Evolutionary conservation across 805 yeast species (phyloP).

Genomic region (Blastobotrys peoriensis): DNA sequence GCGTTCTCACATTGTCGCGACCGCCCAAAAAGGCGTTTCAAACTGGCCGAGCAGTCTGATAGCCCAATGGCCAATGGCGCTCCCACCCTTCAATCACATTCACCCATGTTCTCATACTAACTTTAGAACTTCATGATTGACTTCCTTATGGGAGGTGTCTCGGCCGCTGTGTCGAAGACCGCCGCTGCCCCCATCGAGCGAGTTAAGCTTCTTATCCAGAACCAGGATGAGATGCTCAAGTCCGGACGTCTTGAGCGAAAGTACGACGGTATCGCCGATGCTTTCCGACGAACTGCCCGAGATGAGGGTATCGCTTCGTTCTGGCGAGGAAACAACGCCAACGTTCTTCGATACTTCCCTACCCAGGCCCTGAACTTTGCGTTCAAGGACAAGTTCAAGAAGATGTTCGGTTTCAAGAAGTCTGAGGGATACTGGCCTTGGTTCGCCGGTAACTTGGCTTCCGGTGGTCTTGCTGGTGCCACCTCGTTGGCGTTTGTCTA

Average conservation of each 20-base stretch:
- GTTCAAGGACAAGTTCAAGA: slow-evolving; percentile 96
- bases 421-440: slow-evolving; percentile 87
- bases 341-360: slow-evolving; percentile 98
- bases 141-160: slow-evolving; percentile 84
- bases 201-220: slow-evolving; percentile 92
- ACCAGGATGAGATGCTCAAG: slow-evolving; percentile 97
- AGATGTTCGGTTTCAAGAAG: slow-evolving; percentile 95
- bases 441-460: slow-evolving; percentile 97
- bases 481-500: slow-evolving; percentile 86
- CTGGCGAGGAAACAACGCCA: slow-evolving; percentile 99
- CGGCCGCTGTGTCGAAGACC: slow-evolving; percentile 97
- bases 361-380: slow-evolving; percentile 98
- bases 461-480: slow-evolving; percentile 99
- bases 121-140: slow-evolving; percentile 28
- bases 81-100: too few species aligned
- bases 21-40: too few species aligned
- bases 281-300: slow-evolving; percentile 91
- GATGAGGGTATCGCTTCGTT: slow-evolving; percentile 88
- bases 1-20: too few species aligned
- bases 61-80: too few species aligned
- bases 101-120: too few species aligned
- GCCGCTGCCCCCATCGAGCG: slow-evolving; percentile 98
- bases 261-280: slow-evolving; percentile 87
- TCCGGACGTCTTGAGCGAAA: slow-evolving; percentile 87
- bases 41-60: too few species aligned